Percentiles rank a stretch among this genome's conserved stretches.
Evolutionary conservation across 176 grass and related monocot species (phyloP).

Genomic region (Guadua angustifolia): DNA sequence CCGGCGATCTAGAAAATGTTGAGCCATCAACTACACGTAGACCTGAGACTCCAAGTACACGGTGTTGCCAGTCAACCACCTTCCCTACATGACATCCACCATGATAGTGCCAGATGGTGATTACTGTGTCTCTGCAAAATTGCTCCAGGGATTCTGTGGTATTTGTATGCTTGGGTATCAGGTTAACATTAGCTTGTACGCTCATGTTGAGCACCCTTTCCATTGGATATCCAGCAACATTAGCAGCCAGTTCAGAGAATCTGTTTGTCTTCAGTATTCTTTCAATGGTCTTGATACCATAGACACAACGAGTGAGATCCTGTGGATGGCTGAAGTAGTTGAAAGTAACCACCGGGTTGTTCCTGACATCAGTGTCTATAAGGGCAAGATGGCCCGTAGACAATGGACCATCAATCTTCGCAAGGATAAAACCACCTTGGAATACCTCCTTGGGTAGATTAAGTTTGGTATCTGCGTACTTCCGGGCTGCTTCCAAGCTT

Average conservation of each 20-base stretch:
- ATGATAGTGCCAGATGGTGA: conserved; percentile 95
- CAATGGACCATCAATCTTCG: conserved; percentile 69
- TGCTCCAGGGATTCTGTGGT: conserved; percentile 78
- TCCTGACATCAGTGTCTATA: conserved; percentile 57
- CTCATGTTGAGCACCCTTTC: conserved; percentile 87
- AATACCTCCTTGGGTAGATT: conserved; percentile 70
- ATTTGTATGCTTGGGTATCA: conserved; percentile 88
- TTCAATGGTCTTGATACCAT: conserved; percentile 65
- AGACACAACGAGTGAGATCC: conserved; percentile 66
- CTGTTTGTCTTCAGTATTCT: conserved; percentile 71
- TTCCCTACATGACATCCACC: conserved; percentile 82
- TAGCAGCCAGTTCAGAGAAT: conserved; percentile 58
- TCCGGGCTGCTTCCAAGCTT: conserved; percentile 57
- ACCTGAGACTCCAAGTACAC: conserved; percentile 57
- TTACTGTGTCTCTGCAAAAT: conserved; percentile 85
- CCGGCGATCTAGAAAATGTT: conserved; percentile 66
- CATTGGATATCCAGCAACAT: conserved; percentile 47
- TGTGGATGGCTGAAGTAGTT: conserved; percentile 83
- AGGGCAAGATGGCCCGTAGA: conserved; percentile 71
- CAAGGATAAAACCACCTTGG: conserved; percentile 78
- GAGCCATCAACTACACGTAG: conserved; percentile 77
- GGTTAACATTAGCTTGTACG: conserved; percentile 72
- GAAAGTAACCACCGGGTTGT: conserved; percentile 80
- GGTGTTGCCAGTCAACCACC: conserved; percentile 68
- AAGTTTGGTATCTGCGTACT: conserved; percentile 62